Evolutionary conservation across 345 rosid species (phyloP).

Genomic region (Cardiospermum halicacabum): DNA sequence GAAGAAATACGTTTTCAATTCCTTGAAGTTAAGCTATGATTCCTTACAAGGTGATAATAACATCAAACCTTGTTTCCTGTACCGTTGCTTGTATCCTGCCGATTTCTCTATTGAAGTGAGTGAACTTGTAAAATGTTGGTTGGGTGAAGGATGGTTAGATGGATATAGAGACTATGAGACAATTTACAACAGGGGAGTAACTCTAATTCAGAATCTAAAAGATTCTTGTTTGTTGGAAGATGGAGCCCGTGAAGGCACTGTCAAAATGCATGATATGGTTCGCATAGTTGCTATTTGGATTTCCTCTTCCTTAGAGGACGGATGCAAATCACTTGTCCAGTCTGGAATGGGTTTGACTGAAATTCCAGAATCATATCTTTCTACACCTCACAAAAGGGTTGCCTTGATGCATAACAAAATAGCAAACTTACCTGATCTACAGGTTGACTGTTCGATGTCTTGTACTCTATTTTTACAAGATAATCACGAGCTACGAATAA

Average conservation of each 20-base stretch:
- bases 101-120: constrained; percentile 18
- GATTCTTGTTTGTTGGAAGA: constrained; percentile 42
- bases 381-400: constrained; percentile 25
- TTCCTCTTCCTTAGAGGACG: constrained; percentile 20
- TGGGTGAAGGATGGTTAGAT: constrained; percentile 29
- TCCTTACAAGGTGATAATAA: not conserved
- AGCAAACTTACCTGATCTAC: constrained; percentile 14
- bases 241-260: constrained; percentile 24
- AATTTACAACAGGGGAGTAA: constrained; percentile 19
- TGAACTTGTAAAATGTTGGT: constrained; percentile 34
- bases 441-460: constrained; percentile 19
- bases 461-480: constrained; percentile 30
- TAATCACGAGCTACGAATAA: constrained; percentile 18
- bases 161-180: constrained; percentile 20
- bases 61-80: constrained; percentile 21
- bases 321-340: constrained; percentile 24
- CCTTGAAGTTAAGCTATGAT: constrained; percentile 26
- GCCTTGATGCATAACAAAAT: constrained; percentile 38
- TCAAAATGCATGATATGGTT: constrained; percentile 48
- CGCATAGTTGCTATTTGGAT: constrained; percentile 43
- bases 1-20: constrained; percentile 21
- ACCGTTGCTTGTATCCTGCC: constrained; percentile 27
- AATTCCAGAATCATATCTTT: constrained; percentile 17
- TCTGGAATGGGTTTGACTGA: constrained; percentile 27
- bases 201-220: constrained; percentile 30